These are phyloP conservation scores for Cyberlindnera saturnus DNA, from an alignment of 805 yeast species.

Conservation along the genomic window DNA sequence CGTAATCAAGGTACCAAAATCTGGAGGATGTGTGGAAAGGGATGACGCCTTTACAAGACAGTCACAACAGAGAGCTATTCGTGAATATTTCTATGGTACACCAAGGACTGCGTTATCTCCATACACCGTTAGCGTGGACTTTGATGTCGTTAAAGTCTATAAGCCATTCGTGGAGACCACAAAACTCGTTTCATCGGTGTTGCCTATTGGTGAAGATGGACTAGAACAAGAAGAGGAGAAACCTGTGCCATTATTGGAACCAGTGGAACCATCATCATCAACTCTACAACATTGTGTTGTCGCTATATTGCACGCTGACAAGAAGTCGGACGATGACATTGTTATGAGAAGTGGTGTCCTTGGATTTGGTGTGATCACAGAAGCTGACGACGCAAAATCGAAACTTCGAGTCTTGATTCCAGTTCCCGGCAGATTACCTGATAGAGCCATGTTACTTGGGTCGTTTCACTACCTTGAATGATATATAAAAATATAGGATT, in stretches of 20 bases:
- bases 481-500: neutral
- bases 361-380: slow-evolving; percentile 59
- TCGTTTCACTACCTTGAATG: slow-evolving; percentile 78
- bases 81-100: slow-evolving; percentile 87
- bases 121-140: slow-evolving; percentile 71
- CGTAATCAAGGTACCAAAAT: slow-evolving; percentile 54
- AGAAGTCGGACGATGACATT: slow-evolving; percentile 40
- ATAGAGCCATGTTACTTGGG: slow-evolving; percentile 68
- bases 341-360: slow-evolving; percentile 52
- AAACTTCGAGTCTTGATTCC: slow-evolving; percentile 74
- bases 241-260: slow-evolving; percentile 20
- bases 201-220: slow-evolving; percentile 23
- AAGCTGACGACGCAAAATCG: slow-evolving; percentile 67
- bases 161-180: slow-evolving; percentile 35
- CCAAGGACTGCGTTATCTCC: slow-evolving; percentile 68
- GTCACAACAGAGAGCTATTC: slow-evolving; percentile 68
- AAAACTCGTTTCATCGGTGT: slow-evolving; percentile 16
- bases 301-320: slow-evolving; percentile 51
- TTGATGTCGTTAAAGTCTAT: slow-evolving; percentile 54
- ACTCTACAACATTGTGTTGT: slow-evolving; percentile 71
- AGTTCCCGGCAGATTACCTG: slow-evolving; percentile 80
- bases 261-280: slow-evolving; percentile 41
- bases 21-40: slow-evolving; percentile 72
- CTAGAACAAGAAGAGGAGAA: slow-evolving; percentile 23
- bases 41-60: slow-evolving; percentile 67